phyloP scores from a whole-genome alignment of 805 yeast species.

The Nakazawaea peltata region DNA sequence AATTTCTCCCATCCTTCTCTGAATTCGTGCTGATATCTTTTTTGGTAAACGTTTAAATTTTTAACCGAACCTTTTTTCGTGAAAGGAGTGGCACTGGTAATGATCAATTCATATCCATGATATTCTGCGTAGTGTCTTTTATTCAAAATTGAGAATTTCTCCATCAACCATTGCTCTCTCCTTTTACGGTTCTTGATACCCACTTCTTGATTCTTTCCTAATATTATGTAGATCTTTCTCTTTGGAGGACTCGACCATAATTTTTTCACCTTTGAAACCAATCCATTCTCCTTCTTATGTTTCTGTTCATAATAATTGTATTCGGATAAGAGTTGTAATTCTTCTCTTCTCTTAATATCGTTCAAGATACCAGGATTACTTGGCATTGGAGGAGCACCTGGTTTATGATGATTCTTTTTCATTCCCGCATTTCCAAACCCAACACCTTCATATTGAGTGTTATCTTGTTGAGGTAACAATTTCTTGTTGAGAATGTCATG shows the following conservation, averaged over 20 bases:
- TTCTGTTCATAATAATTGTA: too few relatives aligned
- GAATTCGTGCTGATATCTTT: constrained; percentile 40
- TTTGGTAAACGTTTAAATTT: constrained; percentile 34
- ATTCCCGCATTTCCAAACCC: constrained; percentile 13
- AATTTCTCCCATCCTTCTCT: constrained; percentile 39
- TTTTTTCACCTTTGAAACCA: background rate
- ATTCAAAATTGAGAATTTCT: constrained; percentile 37
- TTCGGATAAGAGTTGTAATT: background rate
- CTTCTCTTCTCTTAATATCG: background rate
- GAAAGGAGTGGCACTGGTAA: constrained; percentile 17
- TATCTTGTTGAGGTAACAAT: constrained; percentile 14
- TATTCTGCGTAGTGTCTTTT: constrained; percentile 38
- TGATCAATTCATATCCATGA: constrained; percentile 40
- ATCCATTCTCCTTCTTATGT: background rate
- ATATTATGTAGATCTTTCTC: constrained; percentile 25
- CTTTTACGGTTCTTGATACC: constrained; percentile 32
- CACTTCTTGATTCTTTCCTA: constrained; percentile 32
- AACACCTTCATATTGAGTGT: constrained; percentile 12
- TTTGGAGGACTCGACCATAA: constrained; percentile 12
- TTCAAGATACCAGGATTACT: constrained; percentile 19
- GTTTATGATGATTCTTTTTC: constrained; percentile 13
- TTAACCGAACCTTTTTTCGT: constrained; percentile 17
- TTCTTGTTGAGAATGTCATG: constrained; percentile 18
- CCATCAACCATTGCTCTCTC: constrained; percentile 36
- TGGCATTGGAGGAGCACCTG: constrained; percentile 21